phyloP scores from a whole-genome alignment of 2,329 filamentous ascomycete genomes.

The Zarea fungicola region DNA sequence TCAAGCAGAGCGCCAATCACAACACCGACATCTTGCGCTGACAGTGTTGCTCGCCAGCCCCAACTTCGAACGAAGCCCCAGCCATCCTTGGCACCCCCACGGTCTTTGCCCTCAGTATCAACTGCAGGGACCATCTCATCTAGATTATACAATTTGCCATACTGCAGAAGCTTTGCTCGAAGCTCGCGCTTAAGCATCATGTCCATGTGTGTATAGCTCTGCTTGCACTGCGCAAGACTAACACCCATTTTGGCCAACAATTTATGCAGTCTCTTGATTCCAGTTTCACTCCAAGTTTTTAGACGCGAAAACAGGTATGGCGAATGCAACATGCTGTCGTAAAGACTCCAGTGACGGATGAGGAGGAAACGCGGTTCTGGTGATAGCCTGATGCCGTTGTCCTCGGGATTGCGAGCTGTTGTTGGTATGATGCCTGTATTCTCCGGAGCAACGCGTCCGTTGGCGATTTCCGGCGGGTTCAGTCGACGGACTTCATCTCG shows the following conservation, averaged over 20 bases:
- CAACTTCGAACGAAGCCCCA: slow-evolving; percentile 97
- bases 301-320: slow-evolving; percentile 88
- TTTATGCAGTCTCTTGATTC: slow-evolving; percentile 85
- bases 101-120: slow-evolving; percentile 64
- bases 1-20: slow-evolving; percentile 89
- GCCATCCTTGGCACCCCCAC: slow-evolving; percentile 73
- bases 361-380: slow-evolving; percentile 91
- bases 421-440: slow-evolving; percentile 81
- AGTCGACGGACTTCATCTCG: slow-evolving; percentile 90
- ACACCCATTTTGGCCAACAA: slow-evolving; percentile 97
- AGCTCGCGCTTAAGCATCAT: slow-evolving; percentile 90
- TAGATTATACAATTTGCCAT: slow-evolving; percentile 87
- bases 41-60: slow-evolving; percentile 94
- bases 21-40: slow-evolving; percentile 89
- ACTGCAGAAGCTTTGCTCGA: slow-evolving; percentile 79
- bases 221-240: slow-evolving; percentile 85
- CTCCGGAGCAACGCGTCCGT: slow-evolving; percentile 58
- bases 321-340: slow-evolving; percentile 97
- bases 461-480: slow-evolving; percentile 70
- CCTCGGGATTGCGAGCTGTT: slow-evolving; percentile 80
- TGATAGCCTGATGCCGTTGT: slow-evolving; percentile 85
- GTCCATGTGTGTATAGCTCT: slow-evolving; percentile 97
- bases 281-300: slow-evolving; percentile 90
- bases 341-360: slow-evolving; percentile 93
- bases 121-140: slow-evolving; percentile 85